phyloP scores from a whole-genome alignment of 2,329 filamentous ascomycete species.

The Magnaporthiopsis poae region DNA sequence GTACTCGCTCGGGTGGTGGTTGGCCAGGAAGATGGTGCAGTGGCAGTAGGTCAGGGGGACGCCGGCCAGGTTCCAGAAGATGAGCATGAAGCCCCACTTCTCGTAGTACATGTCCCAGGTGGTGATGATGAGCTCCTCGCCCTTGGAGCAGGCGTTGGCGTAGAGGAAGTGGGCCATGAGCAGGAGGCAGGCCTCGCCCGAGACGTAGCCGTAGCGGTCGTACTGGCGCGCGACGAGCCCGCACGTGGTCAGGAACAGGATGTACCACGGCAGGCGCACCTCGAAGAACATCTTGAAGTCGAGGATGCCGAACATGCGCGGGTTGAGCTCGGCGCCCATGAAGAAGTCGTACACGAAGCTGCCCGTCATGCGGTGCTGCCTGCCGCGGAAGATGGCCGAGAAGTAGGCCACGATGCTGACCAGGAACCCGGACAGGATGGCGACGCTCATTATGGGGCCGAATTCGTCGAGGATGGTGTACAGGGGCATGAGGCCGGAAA shows the following conservation, averaged over 20 bases:
- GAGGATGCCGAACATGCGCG: conserved; percentile 71
- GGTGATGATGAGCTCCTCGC: conserved; percentile 69
- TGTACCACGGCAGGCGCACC: conserved; percentile 78
- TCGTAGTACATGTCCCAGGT: conserved; percentile 87
- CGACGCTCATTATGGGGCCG: conserved; percentile 81
- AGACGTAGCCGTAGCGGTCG: conserved; percentile 68
- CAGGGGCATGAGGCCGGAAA: conserved; percentile 74
- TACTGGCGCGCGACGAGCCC: conserved; percentile 64
- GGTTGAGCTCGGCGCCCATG: conserved; percentile 81
- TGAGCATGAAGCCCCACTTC: conserved; percentile 83
- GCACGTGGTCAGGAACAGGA: conserved; percentile 60
- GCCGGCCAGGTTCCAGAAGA: conserved; percentile 80
- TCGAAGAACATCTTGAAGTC: conserved; percentile 94
- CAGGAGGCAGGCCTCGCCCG: conserved; percentile 62
- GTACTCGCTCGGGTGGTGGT: conserved; percentile 61
- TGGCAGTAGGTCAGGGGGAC: conserved; percentile 76
- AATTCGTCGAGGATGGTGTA: conserved; percentile 94
- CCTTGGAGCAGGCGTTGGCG: conserved; percentile 73
- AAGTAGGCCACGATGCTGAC: conserved; percentile 78
- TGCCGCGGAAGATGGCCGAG: conserved; percentile 70
- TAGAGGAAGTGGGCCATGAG: conserved; percentile 74
- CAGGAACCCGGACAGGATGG: conserved; percentile 80
- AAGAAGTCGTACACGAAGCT: conserved; percentile 77
- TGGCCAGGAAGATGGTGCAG: conserved; percentile 71
- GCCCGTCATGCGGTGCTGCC: conserved; percentile 85